Conservation (phyloP, 2,329 filamentous ascomycete genomes). For the Fusarium neocosmosporiellum region DNA sequence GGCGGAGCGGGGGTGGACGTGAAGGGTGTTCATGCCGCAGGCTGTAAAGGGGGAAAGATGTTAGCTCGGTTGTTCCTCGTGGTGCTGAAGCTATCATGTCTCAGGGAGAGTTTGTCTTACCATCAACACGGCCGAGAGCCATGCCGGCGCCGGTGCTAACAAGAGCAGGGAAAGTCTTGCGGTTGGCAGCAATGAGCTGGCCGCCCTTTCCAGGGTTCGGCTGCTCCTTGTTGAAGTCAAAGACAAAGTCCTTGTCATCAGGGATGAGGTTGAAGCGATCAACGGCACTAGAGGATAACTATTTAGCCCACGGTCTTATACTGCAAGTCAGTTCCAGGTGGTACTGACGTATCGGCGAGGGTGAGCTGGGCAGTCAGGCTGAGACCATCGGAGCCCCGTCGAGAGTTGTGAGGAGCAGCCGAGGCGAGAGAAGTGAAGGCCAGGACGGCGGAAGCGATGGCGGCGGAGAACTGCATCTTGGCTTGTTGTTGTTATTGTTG, state of each 20-base stretch:
- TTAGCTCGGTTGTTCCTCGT: conserved; percentile 22
- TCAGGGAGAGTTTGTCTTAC: conserved; percentile 32
- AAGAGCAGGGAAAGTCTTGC: conserved; percentile 67
- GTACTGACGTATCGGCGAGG: conserved; percentile 52
- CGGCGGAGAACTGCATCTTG: conserved; percentile 46
- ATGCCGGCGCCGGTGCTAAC: conserved; percentile 62
- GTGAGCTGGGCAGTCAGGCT: conserved; percentile 53
- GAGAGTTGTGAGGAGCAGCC: conserved; percentile 39
- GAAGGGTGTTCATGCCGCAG: conserved; percentile 68
- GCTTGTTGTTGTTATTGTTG: conserved; percentile 48
- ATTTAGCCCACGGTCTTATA: conserved; percentile 20
- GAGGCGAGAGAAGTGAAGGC: conserved; percentile 51
- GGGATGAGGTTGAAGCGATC: conserved; percentile 58
- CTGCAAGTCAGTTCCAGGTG: not conserved
- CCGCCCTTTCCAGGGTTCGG: conserved; percentile 52
- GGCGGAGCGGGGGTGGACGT: conserved; percentile 64
- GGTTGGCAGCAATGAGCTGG: conserved; percentile 63
- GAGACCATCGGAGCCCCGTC: conserved; percentile 31
- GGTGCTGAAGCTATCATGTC: not conserved
- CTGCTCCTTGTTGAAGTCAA: conserved; percentile 56
- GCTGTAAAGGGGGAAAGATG: conserved; percentile 37
- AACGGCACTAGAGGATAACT: conserved; percentile 46
- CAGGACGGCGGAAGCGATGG: conserved; percentile 52
- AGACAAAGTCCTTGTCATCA: conserved; percentile 59
- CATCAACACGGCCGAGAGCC: conserved; percentile 62